phyloP scores from a whole-genome alignment of 1,139 yeast species.

The Diutina neorugosa region DNA sequence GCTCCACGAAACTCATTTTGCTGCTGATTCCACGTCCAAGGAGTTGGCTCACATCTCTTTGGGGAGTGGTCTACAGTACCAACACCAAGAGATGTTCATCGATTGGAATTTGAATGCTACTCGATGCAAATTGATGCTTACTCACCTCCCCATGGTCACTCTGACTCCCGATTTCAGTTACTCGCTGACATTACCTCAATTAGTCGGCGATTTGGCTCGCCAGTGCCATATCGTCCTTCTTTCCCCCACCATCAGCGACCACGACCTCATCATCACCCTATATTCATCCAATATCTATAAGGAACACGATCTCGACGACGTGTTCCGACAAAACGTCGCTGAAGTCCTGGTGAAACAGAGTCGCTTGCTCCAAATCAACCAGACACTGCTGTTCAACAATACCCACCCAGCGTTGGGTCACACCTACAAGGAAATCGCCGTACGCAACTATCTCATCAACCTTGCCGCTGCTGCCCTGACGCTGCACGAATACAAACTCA shows the following conservation, averaged over 20 bases:
- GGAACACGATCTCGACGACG: conserved; percentile 34
- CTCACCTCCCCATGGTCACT: conserved; percentile 27
- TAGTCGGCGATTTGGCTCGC: conserved; percentile 33
- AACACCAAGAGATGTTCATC: conserved; percentile 29
- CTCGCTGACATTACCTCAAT: conserved; percentile 25
- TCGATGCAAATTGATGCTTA: conserved; percentile 29
- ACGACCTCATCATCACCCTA: conserved; percentile 29
- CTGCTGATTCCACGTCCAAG: not conserved
- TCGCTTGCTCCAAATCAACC: conserved; percentile 29
- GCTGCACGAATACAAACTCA: conserved; percentile 35
- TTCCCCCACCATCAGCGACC: conserved; percentile 32
- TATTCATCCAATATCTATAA: conserved; percentile 30
- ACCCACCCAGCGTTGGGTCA: conserved; percentile 23
- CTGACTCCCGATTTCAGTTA: conserved; percentile 27
- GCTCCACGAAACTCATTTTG: conserved; percentile 24
- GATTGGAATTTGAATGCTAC: conserved; percentile 39
- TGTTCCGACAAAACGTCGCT: conserved; percentile 38
- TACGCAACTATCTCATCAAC: conserved; percentile 37
- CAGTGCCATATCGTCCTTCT: conserved; percentile 29
- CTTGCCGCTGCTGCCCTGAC: conserved; percentile 47
- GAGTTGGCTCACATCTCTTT: conserved; percentile 27
- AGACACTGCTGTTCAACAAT: conserved; percentile 7
- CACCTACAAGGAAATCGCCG: conserved; percentile 33
- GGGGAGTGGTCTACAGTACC: conserved; percentile 30
- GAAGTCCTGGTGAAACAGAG: conserved; percentile 39